phyloP scores from a whole-genome alignment of 2,329 filamentous ascomycete genomes.

The Arthrobotrys pseudoclavata region DNA sequence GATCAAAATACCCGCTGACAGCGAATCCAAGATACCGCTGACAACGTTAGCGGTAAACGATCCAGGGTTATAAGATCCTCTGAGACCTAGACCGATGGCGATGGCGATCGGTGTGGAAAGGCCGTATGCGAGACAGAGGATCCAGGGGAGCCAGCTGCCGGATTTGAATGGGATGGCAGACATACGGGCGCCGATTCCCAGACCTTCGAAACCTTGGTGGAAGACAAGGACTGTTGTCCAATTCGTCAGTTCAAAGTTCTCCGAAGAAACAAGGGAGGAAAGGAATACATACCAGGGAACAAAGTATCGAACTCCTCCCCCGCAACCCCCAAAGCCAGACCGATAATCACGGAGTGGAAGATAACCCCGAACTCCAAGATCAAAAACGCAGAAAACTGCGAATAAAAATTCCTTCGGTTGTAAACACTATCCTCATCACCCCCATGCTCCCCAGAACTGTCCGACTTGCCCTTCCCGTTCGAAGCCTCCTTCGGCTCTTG shows the following conservation, averaged over 20 bases:
- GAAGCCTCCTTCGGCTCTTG: conserved; percentile 25
- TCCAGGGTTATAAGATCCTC: conserved; percentile 80
- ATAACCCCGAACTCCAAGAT: conserved; percentile 81
- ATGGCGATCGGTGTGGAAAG: conserved; percentile 82
- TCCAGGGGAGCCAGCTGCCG: conserved; percentile 66
- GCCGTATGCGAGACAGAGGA: conserved; percentile 76
- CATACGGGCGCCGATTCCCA: conserved; percentile 80
- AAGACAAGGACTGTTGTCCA: conserved; percentile 75
- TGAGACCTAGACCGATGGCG: conserved; percentile 81
- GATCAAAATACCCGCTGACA: conserved; percentile 81
- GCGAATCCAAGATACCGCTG: conserved; percentile 79
- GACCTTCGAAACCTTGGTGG: conserved; percentile 83
- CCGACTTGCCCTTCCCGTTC: conserved; percentile 9
- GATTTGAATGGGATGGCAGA: conserved; percentile 69
- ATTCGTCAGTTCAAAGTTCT: not conserved
- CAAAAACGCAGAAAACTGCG: conserved; percentile 66
- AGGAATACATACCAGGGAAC: conserved; percentile 35
- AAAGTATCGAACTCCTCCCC: conserved; percentile 55
- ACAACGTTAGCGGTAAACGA: conserved; percentile 77
- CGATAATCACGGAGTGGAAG: conserved; percentile 76
- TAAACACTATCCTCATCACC: conserved; percentile 35
- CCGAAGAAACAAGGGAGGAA: not conserved
- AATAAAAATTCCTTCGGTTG: conserved; percentile 42
- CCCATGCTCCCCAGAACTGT: conserved; percentile 11
- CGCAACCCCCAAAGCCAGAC: conserved; percentile 52